Evolutionary conservation across 1,284 basidiomycete genomes (phyloP).

Genomic region (Malassezia furfur): DNA sequence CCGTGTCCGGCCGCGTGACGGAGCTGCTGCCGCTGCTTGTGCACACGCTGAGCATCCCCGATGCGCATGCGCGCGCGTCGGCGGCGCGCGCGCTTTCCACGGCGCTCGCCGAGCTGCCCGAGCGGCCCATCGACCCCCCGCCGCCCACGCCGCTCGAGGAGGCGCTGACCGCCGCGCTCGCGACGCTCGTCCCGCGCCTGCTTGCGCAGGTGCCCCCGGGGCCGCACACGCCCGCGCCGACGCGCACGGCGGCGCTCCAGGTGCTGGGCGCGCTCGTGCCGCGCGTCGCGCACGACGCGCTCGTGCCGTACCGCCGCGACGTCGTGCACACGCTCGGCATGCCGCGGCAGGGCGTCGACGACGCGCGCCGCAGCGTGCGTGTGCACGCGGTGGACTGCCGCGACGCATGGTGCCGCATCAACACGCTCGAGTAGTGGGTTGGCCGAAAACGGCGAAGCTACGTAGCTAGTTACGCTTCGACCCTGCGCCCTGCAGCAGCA

Average conservation of each 20-base stretch:
- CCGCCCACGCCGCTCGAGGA: not conserved
- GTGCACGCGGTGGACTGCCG: conserved; percentile 34
- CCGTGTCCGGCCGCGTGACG: conserved; percentile 15
- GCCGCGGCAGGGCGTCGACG: conserved; percentile 30
- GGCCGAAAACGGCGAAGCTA: not conserved
- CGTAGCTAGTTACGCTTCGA: not conserved
- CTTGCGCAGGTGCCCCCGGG: conserved; percentile 16
- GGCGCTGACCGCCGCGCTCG: conserved; percentile 17
- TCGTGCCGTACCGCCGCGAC: conserved; percentile 63
- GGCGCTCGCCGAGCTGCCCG: conserved; percentile 56
- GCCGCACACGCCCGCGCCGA: conserved; percentile 51
- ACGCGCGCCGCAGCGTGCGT: conserved; percentile 27
- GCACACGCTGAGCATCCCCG: conserved; percentile 68
- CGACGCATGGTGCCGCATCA: conserved; percentile 29
- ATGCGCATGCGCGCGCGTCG: conserved; percentile 63
- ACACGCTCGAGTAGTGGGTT: not conserved
- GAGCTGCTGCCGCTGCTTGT: conserved; percentile 81
- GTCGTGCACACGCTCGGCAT: conserved; percentile 65
- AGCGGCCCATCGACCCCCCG: conserved; percentile 46
- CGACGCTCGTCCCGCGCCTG: conserved; percentile 24
- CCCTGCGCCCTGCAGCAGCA: conserved; percentile 17
- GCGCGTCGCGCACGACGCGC: conserved; percentile 65
- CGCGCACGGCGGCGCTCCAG: conserved; percentile 65
- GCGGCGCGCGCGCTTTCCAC: conserved; percentile 70
- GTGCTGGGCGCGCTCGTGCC: conserved; percentile 65